Percentiles rank a stretch among this genome's conserved stretches.
Conservation (phyloP, 805 yeast species). For the Pichia insulana region DNA sequence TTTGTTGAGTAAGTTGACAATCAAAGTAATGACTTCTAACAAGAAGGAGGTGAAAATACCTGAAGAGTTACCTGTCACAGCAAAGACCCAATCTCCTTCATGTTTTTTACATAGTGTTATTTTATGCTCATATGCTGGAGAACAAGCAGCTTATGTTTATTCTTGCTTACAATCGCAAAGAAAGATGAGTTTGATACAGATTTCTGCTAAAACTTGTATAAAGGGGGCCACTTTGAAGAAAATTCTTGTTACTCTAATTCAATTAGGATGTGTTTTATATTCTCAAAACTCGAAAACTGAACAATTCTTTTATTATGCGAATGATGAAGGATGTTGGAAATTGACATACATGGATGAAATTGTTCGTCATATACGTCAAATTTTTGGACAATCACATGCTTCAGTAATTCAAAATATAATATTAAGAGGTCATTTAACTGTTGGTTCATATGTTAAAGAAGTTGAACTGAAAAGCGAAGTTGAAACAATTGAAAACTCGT, state of each 20-base stretch:
- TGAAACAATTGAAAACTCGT: conserved; percentile 28
- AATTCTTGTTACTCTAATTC: conserved; percentile 67
- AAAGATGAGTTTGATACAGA: conserved; percentile 48
- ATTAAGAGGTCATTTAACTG: conserved; percentile 58
- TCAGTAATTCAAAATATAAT: conserved; percentile 61
- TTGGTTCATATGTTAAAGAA: conserved; percentile 38
- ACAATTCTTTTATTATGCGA: conserved; percentile 41
- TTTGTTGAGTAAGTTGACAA: neutral
- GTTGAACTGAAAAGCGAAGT: conserved; percentile 17
- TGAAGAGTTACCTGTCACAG: conserved; percentile 25
- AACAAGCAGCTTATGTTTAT: conserved; percentile 57
- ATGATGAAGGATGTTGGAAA: conserved; percentile 54
- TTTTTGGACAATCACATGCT: conserved; percentile 36
- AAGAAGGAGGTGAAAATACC: conserved; percentile 11
- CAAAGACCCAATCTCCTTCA: conserved; percentile 50
- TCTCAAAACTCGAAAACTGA: conserved; percentile 30
- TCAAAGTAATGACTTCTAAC: neutral
- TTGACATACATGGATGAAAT: conserved; percentile 75
- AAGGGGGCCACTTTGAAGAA: conserved; percentile 47
- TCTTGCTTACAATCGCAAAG: conserved; percentile 60
- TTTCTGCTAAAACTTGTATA: conserved; percentile 39
- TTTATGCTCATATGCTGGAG: conserved; percentile 55
- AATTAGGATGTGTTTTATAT: conserved; percentile 64
- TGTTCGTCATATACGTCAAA: conserved; percentile 42
- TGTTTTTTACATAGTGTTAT: conserved; percentile 50